These are phyloP conservation scores for Aquilaria agallochum DNA, from an alignment of 441 rosid genomes.

Conservation along the genomic window DNA sequence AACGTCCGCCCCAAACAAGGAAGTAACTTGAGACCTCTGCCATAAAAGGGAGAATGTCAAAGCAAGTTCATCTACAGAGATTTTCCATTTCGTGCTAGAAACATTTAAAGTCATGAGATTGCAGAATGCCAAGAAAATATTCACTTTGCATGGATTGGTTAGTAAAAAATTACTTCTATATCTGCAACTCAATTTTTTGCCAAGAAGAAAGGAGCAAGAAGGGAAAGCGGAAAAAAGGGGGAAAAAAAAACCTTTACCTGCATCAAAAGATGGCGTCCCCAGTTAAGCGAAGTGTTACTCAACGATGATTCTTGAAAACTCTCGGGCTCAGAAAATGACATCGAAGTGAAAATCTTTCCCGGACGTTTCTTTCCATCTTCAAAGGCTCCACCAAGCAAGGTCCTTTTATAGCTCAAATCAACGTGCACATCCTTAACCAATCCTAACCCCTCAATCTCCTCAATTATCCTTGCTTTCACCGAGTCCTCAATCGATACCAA, in stretches of 20 bases:
- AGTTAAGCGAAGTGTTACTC: slow-evolving; percentile 61
- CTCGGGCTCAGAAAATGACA: slow-evolving; percentile 69
- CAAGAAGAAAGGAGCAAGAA: background rate
- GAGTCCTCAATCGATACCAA: slow-evolving; percentile 53
- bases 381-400: slow-evolving; percentile 59
- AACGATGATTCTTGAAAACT: slow-evolving; percentile 25
- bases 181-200: background rate
- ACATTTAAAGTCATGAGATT: too few species aligned
- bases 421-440: slow-evolving; percentile 79
- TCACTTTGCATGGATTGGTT: too few species aligned
- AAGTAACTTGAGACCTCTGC: slow-evolving; percentile 94
- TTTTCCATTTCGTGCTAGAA: too few species aligned
- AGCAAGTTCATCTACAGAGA: slow-evolving; percentile 7
- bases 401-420: slow-evolving; percentile 71
- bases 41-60: slow-evolving; percentile 4
- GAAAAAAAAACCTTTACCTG: slow-evolving; percentile 34
- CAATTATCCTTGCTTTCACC: slow-evolving; percentile 35
- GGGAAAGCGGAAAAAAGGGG: background rate
- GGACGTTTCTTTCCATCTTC: slow-evolving; percentile 70
- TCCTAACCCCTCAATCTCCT: slow-evolving; percentile 55
- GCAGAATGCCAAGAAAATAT: too few species aligned
- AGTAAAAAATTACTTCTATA: background rate
- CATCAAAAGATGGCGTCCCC: slow-evolving; percentile 77
- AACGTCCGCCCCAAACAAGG: slow-evolving; percentile 90
- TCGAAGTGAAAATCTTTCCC: slow-evolving; percentile 83